phyloP scores from a whole-genome alignment of 495 filamentous ascomycete genomes.

The Penicillium arizonense region DNA sequence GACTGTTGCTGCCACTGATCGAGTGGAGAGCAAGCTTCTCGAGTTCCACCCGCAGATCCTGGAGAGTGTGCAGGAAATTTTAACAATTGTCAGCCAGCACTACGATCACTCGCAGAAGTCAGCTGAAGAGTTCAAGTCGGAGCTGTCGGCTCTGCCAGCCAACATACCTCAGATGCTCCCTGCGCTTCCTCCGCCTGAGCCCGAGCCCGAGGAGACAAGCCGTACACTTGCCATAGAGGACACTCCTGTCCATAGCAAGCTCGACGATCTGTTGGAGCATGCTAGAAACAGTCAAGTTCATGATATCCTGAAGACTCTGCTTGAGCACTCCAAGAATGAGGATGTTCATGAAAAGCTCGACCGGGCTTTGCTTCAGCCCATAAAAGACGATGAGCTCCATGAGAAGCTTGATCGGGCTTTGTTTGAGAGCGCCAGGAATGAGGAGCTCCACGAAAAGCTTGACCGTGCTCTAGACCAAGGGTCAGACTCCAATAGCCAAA shows the following conservation, averaged over 20 bases:
- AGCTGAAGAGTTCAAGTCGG: conserved; percentile 49
- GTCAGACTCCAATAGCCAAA: conserved; percentile 48
- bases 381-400: conserved; percentile 42
- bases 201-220: conserved; percentile 44
- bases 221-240: conserved; percentile 49
- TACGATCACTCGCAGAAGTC: conserved; percentile 63
- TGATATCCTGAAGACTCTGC: conserved; percentile 77
- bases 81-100: conserved; percentile 76
- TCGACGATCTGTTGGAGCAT: conserved; percentile 75
- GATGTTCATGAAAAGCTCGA: conserved; percentile 44
- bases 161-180: conserved; percentile 49
- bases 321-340: conserved; percentile 55
- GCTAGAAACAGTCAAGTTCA: conserved; percentile 58
- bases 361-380: conserved; percentile 58
- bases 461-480: conserved; percentile 61
- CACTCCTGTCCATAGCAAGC: conserved; percentile 70
- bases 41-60: conserved; percentile 86
- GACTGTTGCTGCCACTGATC: conserved; percentile 66
- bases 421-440: conserved; percentile 31
- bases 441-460: conserved; percentile 42
- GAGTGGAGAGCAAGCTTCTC: conserved; percentile 68
- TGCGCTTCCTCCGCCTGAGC: conserved; percentile 45
- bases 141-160: conserved; percentile 51
- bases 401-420: conserved; percentile 57
- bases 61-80: conserved; percentile 76